phyloP scores from a whole-genome alignment of 371 early-diverging fungal genomes.

The Mucor indicus region DNA sequence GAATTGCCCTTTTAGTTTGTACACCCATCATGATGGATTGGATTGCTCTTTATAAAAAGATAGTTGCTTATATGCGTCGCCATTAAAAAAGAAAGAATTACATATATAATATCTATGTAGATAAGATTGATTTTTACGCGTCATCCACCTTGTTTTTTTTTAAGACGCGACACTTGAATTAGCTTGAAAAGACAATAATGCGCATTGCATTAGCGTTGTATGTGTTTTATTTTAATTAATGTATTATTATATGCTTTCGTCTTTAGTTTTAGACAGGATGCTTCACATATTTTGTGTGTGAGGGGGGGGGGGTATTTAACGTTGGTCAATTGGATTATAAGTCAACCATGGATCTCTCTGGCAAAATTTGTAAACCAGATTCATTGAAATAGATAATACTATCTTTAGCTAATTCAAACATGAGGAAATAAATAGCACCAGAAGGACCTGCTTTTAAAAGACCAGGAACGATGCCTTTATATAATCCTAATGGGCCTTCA shows the following conservation, averaged over 20 bases:
- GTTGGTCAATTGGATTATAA: not conserved
- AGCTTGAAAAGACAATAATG: too few species aligned
- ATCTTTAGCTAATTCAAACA: slow-evolving; percentile 55
- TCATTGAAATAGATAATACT: slow-evolving; percentile 22
- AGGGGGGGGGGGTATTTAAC: not conserved
- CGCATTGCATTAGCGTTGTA: too few species aligned
- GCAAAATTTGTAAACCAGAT: slow-evolving; percentile 9
- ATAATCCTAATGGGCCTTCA: slow-evolving; percentile 78
- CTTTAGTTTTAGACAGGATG: too few species aligned
- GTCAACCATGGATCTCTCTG: not conserved
- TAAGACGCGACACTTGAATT: too few species aligned
- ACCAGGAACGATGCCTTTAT: slow-evolving; percentile 81
- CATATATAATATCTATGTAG: too few species aligned
- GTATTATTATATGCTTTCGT: too few species aligned
- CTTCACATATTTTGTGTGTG: too few species aligned
- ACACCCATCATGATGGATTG: slow-evolving; percentile 46
- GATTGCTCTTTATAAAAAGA: slow-evolving; percentile 17
- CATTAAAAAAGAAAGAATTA: too few species aligned
- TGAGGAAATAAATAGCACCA: slow-evolving; percentile 79
- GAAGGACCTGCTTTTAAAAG: slow-evolving; percentile 81
- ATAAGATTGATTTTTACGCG: too few species aligned
- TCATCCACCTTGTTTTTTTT: too few species aligned
- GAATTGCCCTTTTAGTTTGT: slow-evolving; percentile 23
- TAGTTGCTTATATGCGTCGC: not conserved
- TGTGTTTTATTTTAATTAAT: too few species aligned